A percentile compares a stretch with the other conserved stretches of the same genome.
These are phyloP conservation scores for Cystofilobasidium capitatum DNA, from an alignment of 768 basidiomycete genomes.

Conservation along the genomic window DNA sequence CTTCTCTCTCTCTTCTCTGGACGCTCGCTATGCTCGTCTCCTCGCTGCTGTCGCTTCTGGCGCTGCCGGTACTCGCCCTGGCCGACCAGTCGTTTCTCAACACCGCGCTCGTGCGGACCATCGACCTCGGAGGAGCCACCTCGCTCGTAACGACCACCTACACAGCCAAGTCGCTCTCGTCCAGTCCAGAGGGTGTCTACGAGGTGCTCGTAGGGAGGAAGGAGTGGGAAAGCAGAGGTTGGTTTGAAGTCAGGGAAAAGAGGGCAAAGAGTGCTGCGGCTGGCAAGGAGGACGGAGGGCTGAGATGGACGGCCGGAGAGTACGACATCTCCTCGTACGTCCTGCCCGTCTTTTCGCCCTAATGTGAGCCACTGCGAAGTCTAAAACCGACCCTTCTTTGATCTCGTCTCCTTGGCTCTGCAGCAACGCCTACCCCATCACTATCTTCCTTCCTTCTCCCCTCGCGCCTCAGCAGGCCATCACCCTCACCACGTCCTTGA, in stretches of 20 bases:
- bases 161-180: constrained; percentile 58
- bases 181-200: constrained; percentile 47
- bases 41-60: neutral
- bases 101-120: constrained; percentile 73
- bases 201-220: constrained; percentile 32
- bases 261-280: constrained; percentile 47
- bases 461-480: constrained; percentile 53
- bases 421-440: constrained; percentile 43
- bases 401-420: constrained; percentile 15
- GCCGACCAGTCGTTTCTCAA: constrained; percentile 32
- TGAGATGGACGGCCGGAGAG: neutral
- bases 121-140: constrained; percentile 80
- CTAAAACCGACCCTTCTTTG: too few relatives aligned
- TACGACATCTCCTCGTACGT: neutral
- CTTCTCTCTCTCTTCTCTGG: neutral
- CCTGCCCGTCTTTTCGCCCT: neutral
- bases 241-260: constrained; percentile 66
- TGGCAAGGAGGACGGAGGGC: constrained; percentile 48
- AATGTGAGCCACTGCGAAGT: too few relatives aligned
- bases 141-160: constrained; percentile 84
- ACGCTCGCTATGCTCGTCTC: neutral
- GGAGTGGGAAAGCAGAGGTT: constrained; percentile 32
- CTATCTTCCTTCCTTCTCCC: constrained; percentile 54
- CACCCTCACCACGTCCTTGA: constrained; percentile 67
- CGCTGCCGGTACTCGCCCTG: neutral